These are phyloP conservation scores for Xylariaceae sp. DNA, from an alignment of 2,329 filamentous ascomycete genomes.

Conservation along the genomic window DNA sequence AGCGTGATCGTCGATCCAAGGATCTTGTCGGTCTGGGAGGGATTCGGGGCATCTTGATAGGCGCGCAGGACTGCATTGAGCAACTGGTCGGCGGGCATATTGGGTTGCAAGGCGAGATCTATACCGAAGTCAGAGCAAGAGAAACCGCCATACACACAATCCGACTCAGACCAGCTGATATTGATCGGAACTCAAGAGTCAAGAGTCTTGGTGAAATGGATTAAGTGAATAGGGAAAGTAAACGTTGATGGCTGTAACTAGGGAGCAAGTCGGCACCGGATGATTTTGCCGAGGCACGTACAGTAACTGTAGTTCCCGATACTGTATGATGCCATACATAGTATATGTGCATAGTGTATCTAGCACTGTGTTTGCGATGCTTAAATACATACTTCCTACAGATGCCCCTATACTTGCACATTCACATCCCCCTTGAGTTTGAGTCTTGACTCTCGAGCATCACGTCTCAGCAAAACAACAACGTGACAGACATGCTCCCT, in stretches of 20 bases:
- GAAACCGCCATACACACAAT: neutral
- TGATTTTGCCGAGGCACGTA: conserved; percentile 28
- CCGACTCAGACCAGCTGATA: neutral
- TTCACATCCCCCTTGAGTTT: too few relatives aligned
- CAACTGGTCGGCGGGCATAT: conserved; percentile 64
- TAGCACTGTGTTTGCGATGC: too few relatives aligned
- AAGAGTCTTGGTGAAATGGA: neutral
- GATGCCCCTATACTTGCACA: too few relatives aligned
- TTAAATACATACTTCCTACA: too few relatives aligned
- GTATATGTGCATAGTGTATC: too few relatives aligned
- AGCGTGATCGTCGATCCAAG: conserved; percentile 64
- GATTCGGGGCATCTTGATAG: conserved; percentile 52
- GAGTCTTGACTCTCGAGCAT: conserved; percentile 8
- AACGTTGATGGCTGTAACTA: too few relatives aligned
- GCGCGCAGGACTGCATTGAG: conserved; percentile 62
- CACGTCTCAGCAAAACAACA: neutral
- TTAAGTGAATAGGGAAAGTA: neutral
- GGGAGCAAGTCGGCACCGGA: neutral
- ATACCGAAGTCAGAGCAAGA: conserved; percentile 6
- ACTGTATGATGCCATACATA: too few relatives aligned
- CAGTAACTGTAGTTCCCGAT: neutral
- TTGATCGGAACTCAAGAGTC: neutral
- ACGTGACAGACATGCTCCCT: conserved; percentile 7
- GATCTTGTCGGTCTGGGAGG: conserved; percentile 50
- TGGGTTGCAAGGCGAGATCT: conserved; percentile 10